Evolutionary conservation across 2,329 filamentous ascomycete species (phyloP).

Genomic region (Apiospora arundinis): DNA sequence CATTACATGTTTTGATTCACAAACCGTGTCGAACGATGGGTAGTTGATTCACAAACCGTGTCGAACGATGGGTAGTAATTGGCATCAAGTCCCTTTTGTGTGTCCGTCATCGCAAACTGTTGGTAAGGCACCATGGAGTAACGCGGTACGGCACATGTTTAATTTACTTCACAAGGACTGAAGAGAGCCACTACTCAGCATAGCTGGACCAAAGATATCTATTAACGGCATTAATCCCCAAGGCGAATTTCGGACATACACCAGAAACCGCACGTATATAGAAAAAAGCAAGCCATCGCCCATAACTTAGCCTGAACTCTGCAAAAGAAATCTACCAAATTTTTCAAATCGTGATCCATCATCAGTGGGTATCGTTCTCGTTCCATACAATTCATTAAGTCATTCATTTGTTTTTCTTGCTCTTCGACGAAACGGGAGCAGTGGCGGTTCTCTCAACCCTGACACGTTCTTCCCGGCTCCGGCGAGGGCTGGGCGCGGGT

Average conservation of each 20-base stretch:
- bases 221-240: background rate
- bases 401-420: slow-evolving; percentile 19
- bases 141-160: too few relatives aligned
- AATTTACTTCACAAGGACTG: background rate
- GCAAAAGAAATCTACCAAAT: background rate
- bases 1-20: background rate
- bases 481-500: slow-evolving; percentile 35
- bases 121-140: too few relatives aligned
- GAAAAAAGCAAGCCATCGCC: background rate
- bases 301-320: background rate
- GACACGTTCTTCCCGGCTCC: background rate
- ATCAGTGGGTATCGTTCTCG: slow-evolving; percentile 20
- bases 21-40: too few relatives aligned
- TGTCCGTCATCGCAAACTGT: background rate
- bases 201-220: background rate
- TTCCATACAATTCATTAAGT: background rate
- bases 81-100: too few relatives aligned
- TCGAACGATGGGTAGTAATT: background rate
- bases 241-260: background rate
- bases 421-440: slow-evolving; percentile 7
- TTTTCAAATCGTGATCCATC: background rate
- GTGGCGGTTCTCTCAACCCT: background rate
- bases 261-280: background rate
- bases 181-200: background rate
- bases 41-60: background rate